phyloP scores from a whole-genome alignment of 2,329 filamentous ascomycete genomes.

The Colletotrichum chlorophyti region DNA sequence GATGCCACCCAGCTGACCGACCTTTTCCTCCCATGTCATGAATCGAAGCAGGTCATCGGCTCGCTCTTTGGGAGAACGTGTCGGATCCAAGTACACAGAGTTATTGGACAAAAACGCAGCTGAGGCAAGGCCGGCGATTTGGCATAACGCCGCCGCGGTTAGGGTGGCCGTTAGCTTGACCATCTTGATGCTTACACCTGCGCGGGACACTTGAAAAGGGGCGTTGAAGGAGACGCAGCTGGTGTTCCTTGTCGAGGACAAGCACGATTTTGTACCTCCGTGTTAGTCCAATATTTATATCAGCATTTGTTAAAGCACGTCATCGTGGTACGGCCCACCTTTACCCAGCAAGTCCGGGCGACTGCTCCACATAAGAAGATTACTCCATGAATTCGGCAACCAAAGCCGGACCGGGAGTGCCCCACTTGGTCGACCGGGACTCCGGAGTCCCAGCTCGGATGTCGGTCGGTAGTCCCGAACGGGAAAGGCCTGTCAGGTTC shows the following conservation, averaged over 20 bases:
- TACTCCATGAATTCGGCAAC: neutral
- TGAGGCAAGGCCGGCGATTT: neutral
- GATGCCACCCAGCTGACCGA: constrained; percentile 20
- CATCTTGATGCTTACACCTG: neutral
- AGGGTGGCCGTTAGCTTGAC: neutral
- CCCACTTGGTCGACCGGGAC: constrained; percentile 7
- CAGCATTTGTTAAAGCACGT: neutral
- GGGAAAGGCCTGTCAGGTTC: neutral
- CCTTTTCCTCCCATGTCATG: constrained; percentile 26
- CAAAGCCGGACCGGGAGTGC: neutral
- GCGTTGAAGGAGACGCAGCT: neutral
- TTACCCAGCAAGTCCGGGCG: neutral
- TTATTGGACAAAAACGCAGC: neutral
- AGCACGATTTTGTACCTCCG: no score
- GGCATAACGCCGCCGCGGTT: neutral
- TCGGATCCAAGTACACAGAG: neutral
- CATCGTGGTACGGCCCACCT: neutral
- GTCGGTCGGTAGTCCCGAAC: constrained; percentile 21
- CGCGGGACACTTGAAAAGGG: neutral
- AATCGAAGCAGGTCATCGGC: constrained; percentile 16
- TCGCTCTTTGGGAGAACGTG: constrained; percentile 6
- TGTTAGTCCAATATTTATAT: neutral
- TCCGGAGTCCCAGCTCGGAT: constrained; percentile 2
- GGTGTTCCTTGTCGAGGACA: no score
- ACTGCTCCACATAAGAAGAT: neutral